Percentiles rank a stretch among this genome's conserved stretches.
These are phyloP conservation scores for Iris macrosiphon DNA, from an alignment of 106 monocot species.

Conservation along the genomic window DNA sequence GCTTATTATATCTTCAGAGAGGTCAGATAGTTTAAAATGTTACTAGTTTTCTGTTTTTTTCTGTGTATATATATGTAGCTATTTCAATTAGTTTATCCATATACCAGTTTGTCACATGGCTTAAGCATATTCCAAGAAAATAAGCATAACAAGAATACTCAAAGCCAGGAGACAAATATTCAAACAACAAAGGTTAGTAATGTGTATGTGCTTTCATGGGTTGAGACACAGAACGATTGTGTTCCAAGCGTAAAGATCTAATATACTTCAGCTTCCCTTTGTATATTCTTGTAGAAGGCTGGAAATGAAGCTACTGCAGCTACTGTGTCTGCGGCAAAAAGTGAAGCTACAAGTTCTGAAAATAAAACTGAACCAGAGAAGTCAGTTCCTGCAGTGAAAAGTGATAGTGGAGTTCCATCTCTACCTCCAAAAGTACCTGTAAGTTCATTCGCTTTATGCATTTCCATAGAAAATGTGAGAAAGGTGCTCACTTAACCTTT, in stretches of 20 bases:
- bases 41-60: not conserved
- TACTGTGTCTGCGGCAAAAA: slow-evolving; percentile 36
- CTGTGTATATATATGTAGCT: slow-evolving; percentile 2
- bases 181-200: slow-evolving; percentile 35
- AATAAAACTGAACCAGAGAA: slow-evolving; percentile 52
- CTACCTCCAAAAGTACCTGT: slow-evolving; percentile 49
- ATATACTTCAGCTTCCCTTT: not conserved
- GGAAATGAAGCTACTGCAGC: slow-evolving; percentile 16
- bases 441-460: slow-evolving; percentile 9
- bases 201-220: too few relatives aligned
- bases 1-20: slow-evolving; percentile 68
- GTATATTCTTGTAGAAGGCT: slow-evolving; percentile 22
- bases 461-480: not conserved
- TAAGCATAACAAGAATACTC: slow-evolving; percentile 35
- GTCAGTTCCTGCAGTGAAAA: slow-evolving; percentile 28
- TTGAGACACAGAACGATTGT: too few relatives aligned
- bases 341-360: slow-evolving; percentile 35
- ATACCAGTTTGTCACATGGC: slow-evolving; percentile 65
- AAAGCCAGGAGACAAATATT: slow-evolving; percentile 35
- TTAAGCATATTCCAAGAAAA: slow-evolving; percentile 72
- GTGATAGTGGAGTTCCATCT: slow-evolving; percentile 28
- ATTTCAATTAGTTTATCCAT: slow-evolving; percentile 15
- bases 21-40: slow-evolving; percentile 21
- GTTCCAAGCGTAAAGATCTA: not conserved
- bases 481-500: not conserved